Evolutionary conservation across 768 basidiomycete genomes (phyloP), one percentile per base, ranked within the genome.

Genomic region (Pleurotus eryngii): DNA sequence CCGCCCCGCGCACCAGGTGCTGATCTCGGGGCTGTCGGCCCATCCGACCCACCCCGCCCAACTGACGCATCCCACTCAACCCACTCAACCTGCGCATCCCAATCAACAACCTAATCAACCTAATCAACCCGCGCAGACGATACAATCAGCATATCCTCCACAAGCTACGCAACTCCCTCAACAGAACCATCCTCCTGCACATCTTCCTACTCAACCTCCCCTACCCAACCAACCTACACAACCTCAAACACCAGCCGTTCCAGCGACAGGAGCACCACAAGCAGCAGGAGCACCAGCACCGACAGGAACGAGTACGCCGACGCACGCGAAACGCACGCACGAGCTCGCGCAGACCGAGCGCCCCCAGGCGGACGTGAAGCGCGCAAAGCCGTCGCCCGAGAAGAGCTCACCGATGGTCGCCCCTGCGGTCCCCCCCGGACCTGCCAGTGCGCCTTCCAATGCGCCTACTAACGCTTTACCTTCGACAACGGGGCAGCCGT

Each of bases 11-110:
- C 81, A 86, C 64, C 60, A 66, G 4, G 59, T 87, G 11, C 70
- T 77, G 4, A 68, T 88, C 0, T 70, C 78, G 37, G 79, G 84
- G 5, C 81, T 81, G 56, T 68, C 83, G 67, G 62, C 59, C 59
- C 56, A 57, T 61, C 75, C 63, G 15, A 18, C 24, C 1, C 17
- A n/a, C 37, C 35, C 3, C 37, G 15, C 5, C 22, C 37, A n/a
- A 35, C 24, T 11, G 24, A 1, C 24, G 24, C 24, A 35, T 9
- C 30, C 30, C 0, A 30, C 2, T 30, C 30, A 30, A 30, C 7
- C 30, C 4, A 20, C 20, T 20, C 20, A 20, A 20, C 20, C 20
- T 1, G 2, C 20, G 2, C 30, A 24, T 24, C 3, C 27, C 11
- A 30, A 11, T 30, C 30, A 35, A 12, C 30, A 35, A 12, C 30